These are phyloP conservation scores for Aspergillus brasiliensis DNA, from an alignment of 2,329 filamentous ascomycete genomes.

Conservation along the genomic window DNA sequence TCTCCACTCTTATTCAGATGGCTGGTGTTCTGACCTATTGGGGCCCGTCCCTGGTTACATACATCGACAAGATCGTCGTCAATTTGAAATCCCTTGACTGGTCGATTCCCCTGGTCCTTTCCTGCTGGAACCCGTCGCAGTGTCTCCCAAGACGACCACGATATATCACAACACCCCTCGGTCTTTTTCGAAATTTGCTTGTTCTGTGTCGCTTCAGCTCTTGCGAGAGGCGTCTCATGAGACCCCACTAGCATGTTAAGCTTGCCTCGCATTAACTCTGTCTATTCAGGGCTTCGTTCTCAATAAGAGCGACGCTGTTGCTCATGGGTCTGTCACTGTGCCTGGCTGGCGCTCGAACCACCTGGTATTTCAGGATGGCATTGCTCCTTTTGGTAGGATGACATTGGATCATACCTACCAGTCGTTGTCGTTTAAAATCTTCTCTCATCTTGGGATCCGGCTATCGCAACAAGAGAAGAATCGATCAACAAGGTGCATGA, in stretches of 20 bases:
- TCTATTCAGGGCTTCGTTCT: neutral
- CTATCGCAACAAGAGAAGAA: neutral
- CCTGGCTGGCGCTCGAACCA: neutral
- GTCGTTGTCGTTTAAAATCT: conserved; percentile 7
- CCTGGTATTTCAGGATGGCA: neutral
- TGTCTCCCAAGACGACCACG: neutral
- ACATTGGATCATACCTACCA: conserved; percentile 14
- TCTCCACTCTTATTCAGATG: neutral
- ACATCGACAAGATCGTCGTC: neutral
- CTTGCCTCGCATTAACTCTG: neutral
- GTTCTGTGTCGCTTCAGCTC: neutral
- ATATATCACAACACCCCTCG: conserved; percentile 4
- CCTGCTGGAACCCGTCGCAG: neutral
- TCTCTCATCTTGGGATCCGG: neutral
- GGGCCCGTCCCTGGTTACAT: neutral
- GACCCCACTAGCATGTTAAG: neutral
- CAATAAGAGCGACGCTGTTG: conserved; percentile 10
- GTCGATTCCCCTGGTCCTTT: neutral
- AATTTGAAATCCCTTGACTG: neutral
- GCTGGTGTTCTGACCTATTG: neutral
- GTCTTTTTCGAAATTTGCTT: neutral
- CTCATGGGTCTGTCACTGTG: conserved; percentile 16
- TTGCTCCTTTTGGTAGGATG: conserved; percentile 11
- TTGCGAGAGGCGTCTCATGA: neutral
- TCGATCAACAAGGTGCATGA: neutral